phyloP scores from a whole-genome alignment of 1,139 yeast genomes.

The Candida mesenterica region DNA sequence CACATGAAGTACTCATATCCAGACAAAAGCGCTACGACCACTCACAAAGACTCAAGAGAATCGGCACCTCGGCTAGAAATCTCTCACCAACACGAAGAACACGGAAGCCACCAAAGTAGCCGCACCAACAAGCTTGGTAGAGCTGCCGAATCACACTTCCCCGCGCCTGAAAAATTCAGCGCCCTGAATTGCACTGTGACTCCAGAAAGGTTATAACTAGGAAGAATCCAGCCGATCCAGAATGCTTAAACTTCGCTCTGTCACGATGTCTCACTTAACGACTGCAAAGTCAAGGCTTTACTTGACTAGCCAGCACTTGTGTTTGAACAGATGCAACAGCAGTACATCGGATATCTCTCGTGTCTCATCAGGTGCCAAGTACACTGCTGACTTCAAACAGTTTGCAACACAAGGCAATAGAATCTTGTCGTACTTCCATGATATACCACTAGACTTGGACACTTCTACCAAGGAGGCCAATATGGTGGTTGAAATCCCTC shows the following conservation, averaged over 20 bases:
- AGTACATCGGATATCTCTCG: conserved; percentile 11
- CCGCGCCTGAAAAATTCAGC: too few relatives aligned
- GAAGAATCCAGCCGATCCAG: too few relatives aligned
- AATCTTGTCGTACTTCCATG: conserved; percentile 75
- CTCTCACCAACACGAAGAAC: too few relatives aligned
- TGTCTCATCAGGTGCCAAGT: conserved; percentile 34
- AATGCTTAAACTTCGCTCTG: not conserved
- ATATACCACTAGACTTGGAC: conserved; percentile 69
- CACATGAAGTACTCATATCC: too few relatives aligned
- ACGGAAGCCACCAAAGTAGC: too few relatives aligned
- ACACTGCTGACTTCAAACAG: conserved; percentile 30
- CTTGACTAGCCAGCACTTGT: conserved; percentile 22
- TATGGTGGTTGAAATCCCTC: conserved; percentile 87
- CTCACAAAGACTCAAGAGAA: too few relatives aligned
- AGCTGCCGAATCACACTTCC: too few relatives aligned
- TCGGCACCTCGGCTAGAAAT: too few relatives aligned
- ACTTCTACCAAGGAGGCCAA: conserved; percentile 65
- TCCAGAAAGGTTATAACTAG: too few relatives aligned
- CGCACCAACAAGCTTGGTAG: too few relatives aligned
- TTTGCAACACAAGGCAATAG: conserved; percentile 50
- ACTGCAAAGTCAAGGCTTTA: conserved; percentile 20
- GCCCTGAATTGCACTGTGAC: too few relatives aligned
- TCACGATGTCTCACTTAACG: conserved; percentile 3
- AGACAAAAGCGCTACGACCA: too few relatives aligned
- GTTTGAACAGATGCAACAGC: conserved; percentile 13